Conservation (phyloP, 2,329 filamentous ascomycete genomes). For the Aspergillus quadrilineatus region DNA sequence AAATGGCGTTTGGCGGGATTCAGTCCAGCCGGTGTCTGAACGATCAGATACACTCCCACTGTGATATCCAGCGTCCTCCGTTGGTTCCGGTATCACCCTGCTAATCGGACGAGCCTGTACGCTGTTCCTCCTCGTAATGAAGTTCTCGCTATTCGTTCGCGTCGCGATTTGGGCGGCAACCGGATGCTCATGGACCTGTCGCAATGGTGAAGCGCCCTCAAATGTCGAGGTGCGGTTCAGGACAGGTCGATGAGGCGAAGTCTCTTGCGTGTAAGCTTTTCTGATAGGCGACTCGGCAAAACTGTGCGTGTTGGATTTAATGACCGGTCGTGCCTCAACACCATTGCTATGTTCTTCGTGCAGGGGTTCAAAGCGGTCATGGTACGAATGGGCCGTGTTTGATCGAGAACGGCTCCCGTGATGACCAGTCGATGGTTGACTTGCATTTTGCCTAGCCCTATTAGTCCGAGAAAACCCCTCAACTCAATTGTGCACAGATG, state of each 20-base stretch:
- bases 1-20: slow-evolving; percentile 55
- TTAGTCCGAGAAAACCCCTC: slow-evolving; percentile 17
- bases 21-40: slow-evolving; percentile 50
- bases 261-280: slow-evolving; percentile 45
- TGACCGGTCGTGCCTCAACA: slow-evolving; percentile 53
- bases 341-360: slow-evolving; percentile 55
- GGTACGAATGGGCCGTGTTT: slow-evolving; percentile 64
- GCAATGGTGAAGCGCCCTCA: slow-evolving; percentile 55
- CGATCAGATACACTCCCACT: slow-evolving; percentile 51
- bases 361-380: slow-evolving; percentile 57
- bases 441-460: slow-evolving; percentile 26
- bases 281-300: slow-evolving; percentile 39
- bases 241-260: slow-evolving; percentile 46
- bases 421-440: slow-evolving; percentile 33
- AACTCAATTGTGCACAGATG: neutral
- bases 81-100: slow-evolving; percentile 46
- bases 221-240: slow-evolving; percentile 57
- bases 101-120: slow-evolving; percentile 46
- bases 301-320: slow-evolving; percentile 47
- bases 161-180: slow-evolving; percentile 49
- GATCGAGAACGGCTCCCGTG: slow-evolving; percentile 57
- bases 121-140: slow-evolving; percentile 49
- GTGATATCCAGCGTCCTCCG: slow-evolving; percentile 53
- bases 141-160: slow-evolving; percentile 57
- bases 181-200: slow-evolving; percentile 49